Evolutionary conservation across 75 land plant species (phyloP).

Genomic region (Cupressus sempervirens): DNA sequence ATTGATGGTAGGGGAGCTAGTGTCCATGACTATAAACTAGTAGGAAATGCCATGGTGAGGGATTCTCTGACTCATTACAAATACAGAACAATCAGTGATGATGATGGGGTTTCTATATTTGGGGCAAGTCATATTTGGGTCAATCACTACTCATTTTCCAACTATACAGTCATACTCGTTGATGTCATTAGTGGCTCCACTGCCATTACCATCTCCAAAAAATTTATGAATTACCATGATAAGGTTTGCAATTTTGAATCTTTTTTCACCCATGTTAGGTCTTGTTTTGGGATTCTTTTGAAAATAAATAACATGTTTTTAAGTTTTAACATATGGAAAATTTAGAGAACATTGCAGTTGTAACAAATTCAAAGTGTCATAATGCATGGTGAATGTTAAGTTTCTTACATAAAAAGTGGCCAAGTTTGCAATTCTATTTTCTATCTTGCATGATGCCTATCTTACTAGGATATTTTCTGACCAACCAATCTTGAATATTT

Average conservation of each 20-base stretch:
- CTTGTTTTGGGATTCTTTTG: neutral
- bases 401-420: too few relatives aligned
- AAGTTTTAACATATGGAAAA: too few relatives aligned
- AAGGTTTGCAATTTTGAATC: slow-evolving; percentile 15
- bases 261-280: neutral
- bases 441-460: too few relatives aligned
- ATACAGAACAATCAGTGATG: slow-evolving; percentile 29
- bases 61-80: slow-evolving; percentile 26
- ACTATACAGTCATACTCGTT: slow-evolving; percentile 26
- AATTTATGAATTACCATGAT: slow-evolving; percentile 28
- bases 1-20: slow-evolving; percentile 22
- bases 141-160: slow-evolving; percentile 28
- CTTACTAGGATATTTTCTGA: neutral
- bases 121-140: slow-evolving; percentile 43
- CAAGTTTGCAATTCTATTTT: too few relatives aligned
- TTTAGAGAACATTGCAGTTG: too few relatives aligned
- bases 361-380: too few relatives aligned
- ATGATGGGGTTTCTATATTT: slow-evolving; percentile 40
- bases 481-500: slow-evolving; percentile 1
- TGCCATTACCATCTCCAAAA: slow-evolving; percentile 44
- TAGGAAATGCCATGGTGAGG: slow-evolving; percentile 24
- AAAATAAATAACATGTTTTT: too few relatives aligned
- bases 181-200: slow-evolving; percentile 38
- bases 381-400: too few relatives aligned
- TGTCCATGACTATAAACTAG: slow-evolving; percentile 33